These are phyloP conservation scores for Lojkania enalia DNA, from an alignment of 2,329 filamentous ascomycete species.

Conservation along the genomic window DNA sequence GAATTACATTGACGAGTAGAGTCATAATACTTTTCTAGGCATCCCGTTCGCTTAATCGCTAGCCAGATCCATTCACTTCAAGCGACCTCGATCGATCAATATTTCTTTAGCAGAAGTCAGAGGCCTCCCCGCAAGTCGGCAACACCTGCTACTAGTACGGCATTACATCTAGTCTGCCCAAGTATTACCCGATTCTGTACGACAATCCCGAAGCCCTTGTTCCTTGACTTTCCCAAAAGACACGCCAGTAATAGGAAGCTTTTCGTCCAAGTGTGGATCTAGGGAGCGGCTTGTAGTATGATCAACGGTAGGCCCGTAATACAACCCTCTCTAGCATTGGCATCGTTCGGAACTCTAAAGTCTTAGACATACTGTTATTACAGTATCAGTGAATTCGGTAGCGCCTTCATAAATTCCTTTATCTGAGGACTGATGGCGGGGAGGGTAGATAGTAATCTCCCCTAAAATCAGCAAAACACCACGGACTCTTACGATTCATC, in stretches of 20 bases:
- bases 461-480: not conserved
- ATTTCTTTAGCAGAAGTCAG: not conserved
- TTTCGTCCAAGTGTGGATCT: conserved; percentile 24
- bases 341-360: conserved; percentile 12
- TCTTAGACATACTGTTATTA: conserved; percentile 21
- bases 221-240: not conserved
- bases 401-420: not conserved
- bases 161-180: not conserved
- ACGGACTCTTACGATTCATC: not conserved
- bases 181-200: not conserved
- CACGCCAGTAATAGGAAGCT: conserved; percentile 30
- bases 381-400: conserved; percentile 58
- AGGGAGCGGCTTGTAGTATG: conserved; percentile 11
- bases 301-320: conserved; percentile 8
- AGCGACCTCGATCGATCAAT: not conserved
- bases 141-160: not conserved
- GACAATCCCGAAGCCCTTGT: not conserved
- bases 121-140: not conserved
- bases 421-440: not conserved
- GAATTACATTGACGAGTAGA: not conserved
- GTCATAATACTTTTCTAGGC: not conserved
- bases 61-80: not conserved
- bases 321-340: conserved; percentile 19
- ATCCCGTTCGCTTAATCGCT: not conserved
- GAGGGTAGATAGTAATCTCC: not conserved